Base-by-base conservation (phyloP, 345 rosid species). In the Geranium brycei region DNA sequence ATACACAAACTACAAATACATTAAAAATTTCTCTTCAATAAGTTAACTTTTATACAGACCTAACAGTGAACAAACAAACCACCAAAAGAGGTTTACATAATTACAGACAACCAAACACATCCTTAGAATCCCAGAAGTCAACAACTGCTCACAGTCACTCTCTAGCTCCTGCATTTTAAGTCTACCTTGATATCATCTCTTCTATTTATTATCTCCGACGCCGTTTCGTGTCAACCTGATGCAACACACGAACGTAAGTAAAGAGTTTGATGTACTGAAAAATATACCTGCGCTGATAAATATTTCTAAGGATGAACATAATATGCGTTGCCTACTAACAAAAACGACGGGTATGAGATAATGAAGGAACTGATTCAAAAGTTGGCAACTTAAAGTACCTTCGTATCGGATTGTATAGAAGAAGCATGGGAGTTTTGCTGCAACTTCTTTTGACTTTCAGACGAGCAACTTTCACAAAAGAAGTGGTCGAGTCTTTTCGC, bases 401-500 rank as follows among this genome's bases (percentile, higher is more conserved):
- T 90, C 6, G 79, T 66, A 70, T 80, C 87, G 15, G 84, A 57
- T 62, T 60, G 79, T 75, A 84, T 79, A 59, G 88, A 67, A 56
- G 78, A 59, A 19, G 77, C 38, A 69, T 75, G 85, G 62, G 87
- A 71, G 69, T 81, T 86, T 64, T 80, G 81, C 83, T 80, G 81
- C 83, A 87, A 71, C 73, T 78, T 74, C 65, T 82, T 83, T 62
- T 85, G 83, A 66, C 83, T 67, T 77, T 85, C 84, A 31, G 90
- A 67, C 30, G 92, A 82, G 69, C 99, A 93, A 60, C 72, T 84
- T 79, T 85, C 88, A 63, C 99, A 93, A 76, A 71, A 93, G 83
- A 85, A 93, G 69, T 85, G 91, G 53, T 88, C 95, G 0, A 86
- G 87, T 74, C 80, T 79, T 72, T 84, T 76, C 57, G 97, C 96